phyloP scores from a whole-genome alignment of 2,329 filamentous ascomycete species.

The Golovinomyces cichoracearum region DNA sequence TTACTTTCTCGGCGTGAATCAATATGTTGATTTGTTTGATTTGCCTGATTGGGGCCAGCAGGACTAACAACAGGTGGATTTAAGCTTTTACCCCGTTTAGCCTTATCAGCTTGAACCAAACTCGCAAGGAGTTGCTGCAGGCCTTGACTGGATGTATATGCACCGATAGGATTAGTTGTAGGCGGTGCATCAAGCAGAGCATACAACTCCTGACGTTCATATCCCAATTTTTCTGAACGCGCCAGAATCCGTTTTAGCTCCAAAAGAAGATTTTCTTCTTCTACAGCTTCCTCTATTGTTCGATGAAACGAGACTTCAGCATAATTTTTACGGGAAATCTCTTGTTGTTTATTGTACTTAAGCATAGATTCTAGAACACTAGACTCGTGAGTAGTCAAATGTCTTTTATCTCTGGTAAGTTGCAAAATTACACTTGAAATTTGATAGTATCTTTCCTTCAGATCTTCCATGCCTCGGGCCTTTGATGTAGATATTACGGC shows the following conservation, averaged over 20 bases:
- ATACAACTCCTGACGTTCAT: conserved; percentile 70
- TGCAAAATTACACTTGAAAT: conserved; percentile 64
- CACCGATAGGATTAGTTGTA: conserved; percentile 40
- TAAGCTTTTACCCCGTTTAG: conserved; percentile 51
- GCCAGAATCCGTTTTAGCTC: conserved; percentile 82
- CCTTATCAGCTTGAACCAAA: conserved; percentile 59
- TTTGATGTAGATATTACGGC: conserved; percentile 26
- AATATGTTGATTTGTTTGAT: conserved; percentile 13
- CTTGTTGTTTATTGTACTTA: conserved; percentile 60
- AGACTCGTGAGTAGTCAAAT: conserved; percentile 72
- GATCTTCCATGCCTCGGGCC: conserved; percentile 52
- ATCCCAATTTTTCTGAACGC: conserved; percentile 61
- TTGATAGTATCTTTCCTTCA: conserved; percentile 77
- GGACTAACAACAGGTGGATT: conserved; percentile 29
- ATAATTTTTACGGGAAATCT: conserved; percentile 59
- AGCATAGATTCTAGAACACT: conserved; percentile 59
- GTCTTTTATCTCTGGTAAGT: conserved; percentile 50
- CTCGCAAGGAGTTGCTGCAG: conserved; percentile 59
- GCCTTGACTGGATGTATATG: conserved; percentile 59
- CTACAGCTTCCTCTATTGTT: conserved; percentile 64
- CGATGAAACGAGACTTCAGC: conserved; percentile 55
- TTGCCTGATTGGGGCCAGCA: conserved; percentile 15
- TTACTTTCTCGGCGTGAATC: conserved; percentile 17
- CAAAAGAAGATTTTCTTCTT: conserved; percentile 69
- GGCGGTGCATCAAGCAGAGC: conserved; percentile 59